Base-by-base conservation (phyloP, 768 basidiomycete genomes). In the Trametes villosa region DNA sequence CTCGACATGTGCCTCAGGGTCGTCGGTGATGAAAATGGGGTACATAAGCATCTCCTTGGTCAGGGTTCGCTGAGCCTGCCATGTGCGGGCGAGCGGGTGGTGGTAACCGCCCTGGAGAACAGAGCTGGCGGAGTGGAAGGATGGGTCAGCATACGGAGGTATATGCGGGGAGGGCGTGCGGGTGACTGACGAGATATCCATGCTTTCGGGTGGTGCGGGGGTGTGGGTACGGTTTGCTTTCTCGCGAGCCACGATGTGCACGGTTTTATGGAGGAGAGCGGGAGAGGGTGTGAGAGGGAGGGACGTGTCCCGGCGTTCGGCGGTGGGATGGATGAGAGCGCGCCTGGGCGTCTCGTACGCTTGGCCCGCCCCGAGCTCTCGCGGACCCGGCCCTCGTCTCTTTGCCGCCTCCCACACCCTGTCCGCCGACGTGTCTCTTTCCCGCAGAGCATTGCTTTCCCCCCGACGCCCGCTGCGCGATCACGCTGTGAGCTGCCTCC, bases 41-140 rank as follows among this genome's bases (percentile, higher is more conserved):
- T 98, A 99, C 92, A 98, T 98, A 75, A 99, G 83, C 95, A 98
- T 97, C 65, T 85, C 84, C 73, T 94, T 96, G 26, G 88, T 87
- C 70, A 96, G 84, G 59, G 84, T 81, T 48, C 89, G 86, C 59
- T 86, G 85, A 26, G 84, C 82, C 76, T 99, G 96, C 87, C 92
- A 96, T 77, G 85, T 81, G 22, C 96, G 89, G 9, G 94, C 83
- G 65, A 92, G 83, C 17, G 95, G 91, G 76, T 98, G 94, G 59
- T 92, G 88, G 78, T 96, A 97, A 40, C 96, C 96, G 60, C 96
- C 96, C 73, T 96, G 91, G 27, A 94, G 82, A 67, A 93, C 81
- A 8, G 92, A 94, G 18, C 91, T 87, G 54, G 34, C 31, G 5
- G 30, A 20, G 50, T 51, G 12, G 34, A 38, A 51, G 9, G 29